Evolutionary conservation across 73 alveolate genomes (phyloP).

Genomic region (Uronychia setigera): DNA sequence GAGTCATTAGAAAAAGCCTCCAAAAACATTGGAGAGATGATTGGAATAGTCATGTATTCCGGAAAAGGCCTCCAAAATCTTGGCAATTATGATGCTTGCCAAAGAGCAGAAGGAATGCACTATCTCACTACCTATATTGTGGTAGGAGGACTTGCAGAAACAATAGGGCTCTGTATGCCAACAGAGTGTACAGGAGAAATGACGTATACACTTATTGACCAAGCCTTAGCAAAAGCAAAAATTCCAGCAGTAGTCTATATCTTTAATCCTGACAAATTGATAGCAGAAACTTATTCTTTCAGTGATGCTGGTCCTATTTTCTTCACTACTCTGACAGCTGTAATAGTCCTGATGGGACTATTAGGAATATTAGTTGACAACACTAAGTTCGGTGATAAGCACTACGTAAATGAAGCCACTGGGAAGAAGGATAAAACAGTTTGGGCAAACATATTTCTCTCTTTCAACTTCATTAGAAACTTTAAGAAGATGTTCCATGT

Average conservation of each 20-base stretch:
- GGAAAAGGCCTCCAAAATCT: slow-evolving; percentile 24
- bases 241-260: background rate
- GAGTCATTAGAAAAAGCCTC: background rate
- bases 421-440: background rate
- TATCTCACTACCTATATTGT: background rate
- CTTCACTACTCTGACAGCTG: background rate
- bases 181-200: background rate
- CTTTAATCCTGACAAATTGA: background rate
- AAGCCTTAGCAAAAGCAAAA: too few relatives aligned
- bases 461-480: background rate
- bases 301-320: background rate
- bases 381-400: background rate
- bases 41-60: slow-evolving; percentile 18
- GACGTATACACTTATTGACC: background rate
- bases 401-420: background rate
- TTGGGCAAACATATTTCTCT: background rate
- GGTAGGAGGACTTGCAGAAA: background rate
- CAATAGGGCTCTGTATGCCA: slow-evolving; percentile 31
- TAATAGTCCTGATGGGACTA: background rate
- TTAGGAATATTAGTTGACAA: background rate
- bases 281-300: background rate
- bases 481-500: background rate
- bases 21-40: background rate
- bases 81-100: slow-evolving; percentile 15
- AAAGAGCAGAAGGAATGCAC: background rate